Conservation (phyloP, 2,329 filamentous ascomycete species). For the Dactylellina parvicollis region DNA sequence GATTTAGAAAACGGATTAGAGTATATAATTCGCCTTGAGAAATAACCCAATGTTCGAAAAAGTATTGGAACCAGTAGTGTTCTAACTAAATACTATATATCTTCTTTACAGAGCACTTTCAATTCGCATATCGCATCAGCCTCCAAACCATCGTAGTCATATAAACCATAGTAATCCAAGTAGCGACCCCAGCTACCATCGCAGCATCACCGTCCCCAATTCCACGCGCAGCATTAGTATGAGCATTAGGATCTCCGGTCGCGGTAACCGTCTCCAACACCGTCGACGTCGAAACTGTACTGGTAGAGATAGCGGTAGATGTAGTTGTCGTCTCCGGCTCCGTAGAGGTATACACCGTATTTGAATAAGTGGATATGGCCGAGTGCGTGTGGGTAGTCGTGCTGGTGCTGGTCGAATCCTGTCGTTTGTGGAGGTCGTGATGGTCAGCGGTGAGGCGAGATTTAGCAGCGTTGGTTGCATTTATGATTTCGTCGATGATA, state of each 20-base stretch:
- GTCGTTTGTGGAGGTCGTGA: slow-evolving; percentile 27
- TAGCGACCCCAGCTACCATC: neutral
- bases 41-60: too few relatives aligned
- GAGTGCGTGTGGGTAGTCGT: slow-evolving; percentile 37
- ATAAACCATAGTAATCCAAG: slow-evolving; percentile 44
- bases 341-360: slow-evolving; percentile 13
- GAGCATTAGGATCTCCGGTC: slow-evolving; percentile 26
- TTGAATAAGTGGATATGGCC: slow-evolving; percentile 14
- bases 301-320: slow-evolving; percentile 20
- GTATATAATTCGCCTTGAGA: too few relatives aligned
- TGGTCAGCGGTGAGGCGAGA: slow-evolving; percentile 16
- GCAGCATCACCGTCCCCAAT: neutral
- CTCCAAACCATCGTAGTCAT: slow-evolving; percentile 31
- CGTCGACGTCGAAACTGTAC: slow-evolving; percentile 37
- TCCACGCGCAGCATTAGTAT: slow-evolving; percentile 1
- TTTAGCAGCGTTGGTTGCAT: slow-evolving; percentile 36
- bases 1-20: neutral
- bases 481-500: slow-evolving; percentile 40
- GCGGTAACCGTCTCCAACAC: slow-evolving; percentile 21
- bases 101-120: neutral
- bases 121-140: slow-evolving; percentile 10
- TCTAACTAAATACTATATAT: neutral
- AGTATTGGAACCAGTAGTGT: too few relatives aligned
- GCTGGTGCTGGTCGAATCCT: slow-evolving; percentile 17
- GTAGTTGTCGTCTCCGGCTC: slow-evolving; percentile 17